phyloP scores from a whole-genome alignment of 305 asterid genomes.

The Fraxinus paxiana region DNA sequence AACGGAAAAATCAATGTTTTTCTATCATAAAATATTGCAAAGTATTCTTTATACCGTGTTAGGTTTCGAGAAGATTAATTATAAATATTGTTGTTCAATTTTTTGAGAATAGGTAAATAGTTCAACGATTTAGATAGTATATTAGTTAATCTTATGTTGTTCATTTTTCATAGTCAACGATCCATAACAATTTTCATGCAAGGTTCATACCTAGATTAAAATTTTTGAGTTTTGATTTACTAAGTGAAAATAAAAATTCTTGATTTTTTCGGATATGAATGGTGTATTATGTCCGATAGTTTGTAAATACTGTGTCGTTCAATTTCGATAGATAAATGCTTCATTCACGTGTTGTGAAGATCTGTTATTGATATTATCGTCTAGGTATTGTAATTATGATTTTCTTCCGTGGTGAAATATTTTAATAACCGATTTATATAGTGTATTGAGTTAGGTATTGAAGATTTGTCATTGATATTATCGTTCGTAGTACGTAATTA shows the following conservation, averaged over 20 bases:
- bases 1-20: not conserved
- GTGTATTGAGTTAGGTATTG: not conserved
- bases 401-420: not conserved
- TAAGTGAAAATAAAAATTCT: not conserved
- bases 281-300: not conserved
- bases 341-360: not conserved
- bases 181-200: not conserved
- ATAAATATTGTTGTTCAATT: not conserved
- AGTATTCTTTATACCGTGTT: not conserved
- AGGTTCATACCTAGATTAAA: not conserved
- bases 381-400: not conserved
- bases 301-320: not conserved
- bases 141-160: not conserved
- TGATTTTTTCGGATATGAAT: not conserved
- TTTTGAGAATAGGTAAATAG: not conserved
- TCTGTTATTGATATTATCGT: not conserved
- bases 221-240: not conserved
- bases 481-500: not conserved
- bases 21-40: not conserved
- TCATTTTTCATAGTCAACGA: not conserved
- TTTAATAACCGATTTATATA: not conserved
- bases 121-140: not conserved
- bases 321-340: not conserved
- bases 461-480: not conserved
- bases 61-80: not conserved